phyloP scores from a whole-genome alignment of 176 grass and related monocot species.

The Carex scoparia region DNA sequence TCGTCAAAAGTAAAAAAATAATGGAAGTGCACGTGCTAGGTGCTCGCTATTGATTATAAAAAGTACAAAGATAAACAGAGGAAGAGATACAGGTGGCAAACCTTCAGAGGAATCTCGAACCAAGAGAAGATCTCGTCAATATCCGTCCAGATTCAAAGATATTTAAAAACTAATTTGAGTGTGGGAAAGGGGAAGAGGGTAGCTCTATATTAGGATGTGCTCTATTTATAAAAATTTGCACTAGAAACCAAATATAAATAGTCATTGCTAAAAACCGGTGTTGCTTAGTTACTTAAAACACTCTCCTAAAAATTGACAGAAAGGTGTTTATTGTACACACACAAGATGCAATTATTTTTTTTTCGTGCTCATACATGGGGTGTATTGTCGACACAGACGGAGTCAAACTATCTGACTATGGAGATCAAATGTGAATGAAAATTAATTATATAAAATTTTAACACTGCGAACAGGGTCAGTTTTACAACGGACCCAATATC shows the following conservation, averaged over 20 bases:
- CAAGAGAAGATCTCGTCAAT: slow-evolving; percentile 1
- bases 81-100: slow-evolving; percentile 12
- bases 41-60: not conserved
- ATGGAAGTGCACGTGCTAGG: not conserved
- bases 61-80: slow-evolving; percentile 11
- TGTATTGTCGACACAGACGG: not conserved
- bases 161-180: not conserved
- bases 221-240: not conserved
- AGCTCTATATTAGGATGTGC: not conserved
- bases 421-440: too few relatives aligned
- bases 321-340: not conserved
- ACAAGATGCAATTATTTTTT: not conserved
- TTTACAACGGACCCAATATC: too few relatives aligned
- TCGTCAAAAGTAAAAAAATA: not conserved
- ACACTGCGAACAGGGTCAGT: too few relatives aligned
- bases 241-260: not conserved
- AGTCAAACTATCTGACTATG: too few relatives aligned
- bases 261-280: not conserved
- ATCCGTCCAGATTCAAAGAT: not conserved
- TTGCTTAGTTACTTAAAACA: slow-evolving; percentile 4
- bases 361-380: not conserved
- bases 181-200: not conserved
- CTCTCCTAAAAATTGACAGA: not conserved
- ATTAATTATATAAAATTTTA: too few relatives aligned
- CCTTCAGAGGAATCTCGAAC: slow-evolving; percentile 2